Evolutionary conservation across 768 basidiomycete species (phyloP).

Genomic region (Pulveroboletus frians): DNA sequence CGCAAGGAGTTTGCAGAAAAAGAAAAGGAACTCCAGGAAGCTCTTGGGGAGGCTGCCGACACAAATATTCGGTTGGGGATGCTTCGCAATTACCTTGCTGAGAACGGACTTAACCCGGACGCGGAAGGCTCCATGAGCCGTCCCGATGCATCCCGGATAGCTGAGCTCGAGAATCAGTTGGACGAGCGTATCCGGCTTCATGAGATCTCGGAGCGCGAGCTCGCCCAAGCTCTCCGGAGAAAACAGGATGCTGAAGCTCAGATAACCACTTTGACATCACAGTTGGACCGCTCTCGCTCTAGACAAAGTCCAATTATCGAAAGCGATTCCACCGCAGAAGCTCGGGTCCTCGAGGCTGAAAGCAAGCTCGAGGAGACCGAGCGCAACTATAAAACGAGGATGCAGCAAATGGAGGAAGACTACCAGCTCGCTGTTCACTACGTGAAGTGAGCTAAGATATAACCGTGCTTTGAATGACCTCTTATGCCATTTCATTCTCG

Average conservation of each 20-base stretch:
- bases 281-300: constrained; percentile 63
- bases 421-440: constrained; percentile 97
- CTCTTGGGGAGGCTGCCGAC: constrained; percentile 61
- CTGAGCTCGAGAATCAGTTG: constrained; percentile 75
- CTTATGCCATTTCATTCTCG: constrained; percentile 14
- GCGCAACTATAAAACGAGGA: constrained; percentile 66
- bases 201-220: constrained; percentile 72
- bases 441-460: constrained; percentile 69
- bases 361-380: constrained; percentile 76
- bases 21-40: constrained; percentile 61
- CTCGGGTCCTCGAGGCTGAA: constrained; percentile 63
- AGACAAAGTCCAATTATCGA: constrained; percentile 47
- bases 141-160: constrained; percentile 40
- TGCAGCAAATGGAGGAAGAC: constrained; percentile 90
- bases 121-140: constrained; percentile 52
- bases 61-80: constrained; percentile 68
- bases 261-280: constrained; percentile 53
- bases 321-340: constrained; percentile 35
- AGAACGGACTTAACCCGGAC: constrained; percentile 77
- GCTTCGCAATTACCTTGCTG: constrained; percentile 81
- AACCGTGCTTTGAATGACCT: constrained; percentile 8
- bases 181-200: constrained; percentile 66
- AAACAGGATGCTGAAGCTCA: constrained; percentile 74
- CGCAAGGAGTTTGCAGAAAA: constrained; percentile 65
- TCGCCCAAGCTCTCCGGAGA: constrained; percentile 58